Evolutionary conservation across 345 rosid species (phyloP).

Genomic region (Cardamine resedifolia): DNA sequence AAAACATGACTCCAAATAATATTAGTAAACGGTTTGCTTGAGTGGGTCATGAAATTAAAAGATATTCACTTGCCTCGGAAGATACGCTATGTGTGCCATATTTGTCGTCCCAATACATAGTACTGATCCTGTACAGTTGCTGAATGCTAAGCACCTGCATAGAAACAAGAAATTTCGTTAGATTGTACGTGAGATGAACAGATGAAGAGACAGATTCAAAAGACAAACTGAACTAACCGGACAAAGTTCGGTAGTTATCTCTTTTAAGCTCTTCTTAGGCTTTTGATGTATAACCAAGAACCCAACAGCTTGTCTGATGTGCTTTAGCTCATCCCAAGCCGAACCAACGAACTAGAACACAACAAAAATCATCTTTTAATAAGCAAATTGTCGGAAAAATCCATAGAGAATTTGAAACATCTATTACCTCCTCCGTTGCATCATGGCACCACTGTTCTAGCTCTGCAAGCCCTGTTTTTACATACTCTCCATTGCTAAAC

Average conservation of each 20-base stretch:
- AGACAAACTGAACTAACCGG: constrained; percentile 49
- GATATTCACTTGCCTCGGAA: constrained; percentile 63
- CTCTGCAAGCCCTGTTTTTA: constrained; percentile 89
- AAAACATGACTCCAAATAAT: not conserved
- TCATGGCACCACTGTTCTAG: constrained; percentile 87
- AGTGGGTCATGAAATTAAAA: not conserved
- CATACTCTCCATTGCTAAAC: constrained; percentile 93
- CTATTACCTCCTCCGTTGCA: constrained; percentile 77
- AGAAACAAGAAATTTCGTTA: constrained; percentile 18
- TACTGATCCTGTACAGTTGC: constrained; percentile 88
- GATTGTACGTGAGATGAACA: not conserved
- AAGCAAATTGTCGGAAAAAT: constrained; percentile 11
- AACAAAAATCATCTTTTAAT: constrained; percentile 21
- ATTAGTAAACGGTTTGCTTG: not conserved
- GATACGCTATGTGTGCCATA: constrained; percentile 93
- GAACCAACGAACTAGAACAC: constrained; percentile 72
- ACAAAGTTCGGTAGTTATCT: constrained; percentile 93
- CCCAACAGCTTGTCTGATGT: constrained; percentile 98
- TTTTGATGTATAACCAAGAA: constrained; percentile 99
- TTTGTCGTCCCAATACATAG: constrained; percentile 98
- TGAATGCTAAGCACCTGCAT: constrained; percentile 91
- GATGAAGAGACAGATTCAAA: not conserved
- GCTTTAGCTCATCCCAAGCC: constrained; percentile 91
- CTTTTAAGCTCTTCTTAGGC: constrained; percentile 85
- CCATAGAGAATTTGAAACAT: constrained; percentile 9